Conservation (phyloP, 495 filamentous ascomycete genomes). For the Podospora appendiculata region DNA sequence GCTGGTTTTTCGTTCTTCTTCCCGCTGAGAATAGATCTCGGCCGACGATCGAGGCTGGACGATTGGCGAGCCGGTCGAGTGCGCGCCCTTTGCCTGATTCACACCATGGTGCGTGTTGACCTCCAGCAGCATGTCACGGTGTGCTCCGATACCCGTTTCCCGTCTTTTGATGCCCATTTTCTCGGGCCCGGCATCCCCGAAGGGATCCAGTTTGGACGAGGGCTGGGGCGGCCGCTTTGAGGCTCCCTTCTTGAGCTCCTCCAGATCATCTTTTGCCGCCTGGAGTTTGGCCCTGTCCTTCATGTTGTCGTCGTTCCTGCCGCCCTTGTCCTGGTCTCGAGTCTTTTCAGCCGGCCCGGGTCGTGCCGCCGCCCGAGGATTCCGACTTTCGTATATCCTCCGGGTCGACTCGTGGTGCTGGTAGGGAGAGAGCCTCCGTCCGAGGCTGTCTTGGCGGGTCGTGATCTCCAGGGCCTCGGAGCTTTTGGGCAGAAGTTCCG, state of each 20-base stretch:
- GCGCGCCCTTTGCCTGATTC: no score
- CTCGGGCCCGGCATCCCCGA: no score
- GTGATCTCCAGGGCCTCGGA: not conserved
- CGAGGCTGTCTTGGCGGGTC: not conserved
- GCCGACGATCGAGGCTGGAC: no score
- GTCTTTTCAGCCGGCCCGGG: no score
- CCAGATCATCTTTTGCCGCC: not conserved
- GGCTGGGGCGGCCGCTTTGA: not conserved
- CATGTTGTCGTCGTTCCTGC: no score
- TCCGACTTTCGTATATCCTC: no score
- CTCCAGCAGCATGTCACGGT: not conserved
- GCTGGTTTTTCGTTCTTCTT: not conserved
- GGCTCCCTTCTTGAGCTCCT: not conserved
- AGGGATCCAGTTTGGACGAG: no score
- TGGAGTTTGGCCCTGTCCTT: not conserved
- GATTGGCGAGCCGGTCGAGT: no score
- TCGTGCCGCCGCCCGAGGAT: no score
- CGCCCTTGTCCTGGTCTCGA: not conserved
- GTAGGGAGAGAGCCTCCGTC: not conserved
- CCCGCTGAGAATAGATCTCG: no score
- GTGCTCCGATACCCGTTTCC: not conserved
- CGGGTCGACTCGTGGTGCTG: not conserved
- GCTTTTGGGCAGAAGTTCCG: not conserved
- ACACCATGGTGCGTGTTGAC: no score
- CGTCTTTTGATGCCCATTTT: not conserved